Conservation (phyloP, 176 grass and related monocot species). For the Urochloa ruziziensis region DNA sequence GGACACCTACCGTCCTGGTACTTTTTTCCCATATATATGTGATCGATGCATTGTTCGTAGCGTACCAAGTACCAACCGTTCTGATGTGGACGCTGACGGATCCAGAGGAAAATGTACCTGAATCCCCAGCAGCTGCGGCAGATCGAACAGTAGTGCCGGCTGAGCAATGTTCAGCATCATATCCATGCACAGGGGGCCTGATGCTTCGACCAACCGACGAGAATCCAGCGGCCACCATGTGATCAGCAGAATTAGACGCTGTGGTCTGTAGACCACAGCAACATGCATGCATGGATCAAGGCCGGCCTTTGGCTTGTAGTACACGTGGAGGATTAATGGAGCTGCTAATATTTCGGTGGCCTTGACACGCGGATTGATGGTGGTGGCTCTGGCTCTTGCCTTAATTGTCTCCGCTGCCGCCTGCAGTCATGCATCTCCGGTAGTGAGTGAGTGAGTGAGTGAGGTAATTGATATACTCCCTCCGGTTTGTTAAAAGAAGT, state of each 20-base stretch:
- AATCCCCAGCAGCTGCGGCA: not conserved
- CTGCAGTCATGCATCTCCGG: no score
- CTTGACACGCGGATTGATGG: not conserved
- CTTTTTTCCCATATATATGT: not conserved
- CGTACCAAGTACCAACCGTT: not conserved
- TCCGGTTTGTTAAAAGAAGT: no score
- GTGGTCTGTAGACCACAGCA: not conserved
- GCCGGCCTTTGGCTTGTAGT: not conserved
- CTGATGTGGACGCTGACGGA: not conserved
- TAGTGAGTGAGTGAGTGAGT: no score
- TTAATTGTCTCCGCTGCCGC: no score
- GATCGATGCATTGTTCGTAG: not conserved
- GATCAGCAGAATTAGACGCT: not conserved
- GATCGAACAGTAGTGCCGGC: not conserved
- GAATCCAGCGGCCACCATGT: not conserved
- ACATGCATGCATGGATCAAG: not conserved
- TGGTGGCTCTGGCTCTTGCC: no score
- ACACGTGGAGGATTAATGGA: slow-evolving; percentile 17
- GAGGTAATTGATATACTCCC: no score
- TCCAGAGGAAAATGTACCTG: no score
- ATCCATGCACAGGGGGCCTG: no score
- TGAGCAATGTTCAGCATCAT: not conserved
- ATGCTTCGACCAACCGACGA: not conserved
- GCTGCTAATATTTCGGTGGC: slow-evolving; percentile 21
- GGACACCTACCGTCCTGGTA: not conserved